phyloP scores from a whole-genome alignment of 768 basidiomycete genomes.

The Trametes villosa region DNA sequence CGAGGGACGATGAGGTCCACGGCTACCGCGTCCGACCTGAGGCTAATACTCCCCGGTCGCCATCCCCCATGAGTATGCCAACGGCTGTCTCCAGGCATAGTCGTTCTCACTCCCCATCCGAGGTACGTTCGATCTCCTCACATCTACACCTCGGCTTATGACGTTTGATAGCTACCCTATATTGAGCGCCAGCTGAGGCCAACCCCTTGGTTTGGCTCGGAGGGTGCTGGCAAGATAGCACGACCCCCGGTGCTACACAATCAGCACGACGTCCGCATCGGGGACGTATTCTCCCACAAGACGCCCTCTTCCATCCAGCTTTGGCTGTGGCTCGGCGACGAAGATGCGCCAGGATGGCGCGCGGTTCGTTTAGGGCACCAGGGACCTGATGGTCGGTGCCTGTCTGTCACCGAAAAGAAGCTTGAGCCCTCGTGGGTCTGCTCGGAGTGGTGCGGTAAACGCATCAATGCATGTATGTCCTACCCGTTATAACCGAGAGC shows the following conservation, averaged over 20 bases:
- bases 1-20: too few relatives aligned
- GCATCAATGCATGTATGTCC: background rate
- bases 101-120: too few relatives aligned
- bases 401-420: conserved; percentile 3
- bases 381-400: background rate
- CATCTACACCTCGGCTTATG: too few relatives aligned
- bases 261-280: background rate
- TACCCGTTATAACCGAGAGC: too few relatives aligned
- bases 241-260: background rate
- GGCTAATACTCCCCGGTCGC: too few relatives aligned
- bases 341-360: background rate
- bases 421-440: conserved; percentile 1
- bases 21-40: too few relatives aligned
- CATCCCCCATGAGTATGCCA: too few relatives aligned
- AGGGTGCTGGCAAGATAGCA: background rate
- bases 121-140: too few relatives aligned
- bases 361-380: background rate
- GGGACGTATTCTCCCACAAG: background rate
- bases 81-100: too few relatives aligned
- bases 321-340: background rate
- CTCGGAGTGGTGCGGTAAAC: background rate
- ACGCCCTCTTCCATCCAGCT: background rate
- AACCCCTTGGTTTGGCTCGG: background rate
- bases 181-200: too few relatives aligned
- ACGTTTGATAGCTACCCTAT: too few relatives aligned